These are phyloP conservation scores for Acanthamoeba triangularis DNA, from an alignment of 208 protist genomes.

Conservation along the genomic window DNA sequence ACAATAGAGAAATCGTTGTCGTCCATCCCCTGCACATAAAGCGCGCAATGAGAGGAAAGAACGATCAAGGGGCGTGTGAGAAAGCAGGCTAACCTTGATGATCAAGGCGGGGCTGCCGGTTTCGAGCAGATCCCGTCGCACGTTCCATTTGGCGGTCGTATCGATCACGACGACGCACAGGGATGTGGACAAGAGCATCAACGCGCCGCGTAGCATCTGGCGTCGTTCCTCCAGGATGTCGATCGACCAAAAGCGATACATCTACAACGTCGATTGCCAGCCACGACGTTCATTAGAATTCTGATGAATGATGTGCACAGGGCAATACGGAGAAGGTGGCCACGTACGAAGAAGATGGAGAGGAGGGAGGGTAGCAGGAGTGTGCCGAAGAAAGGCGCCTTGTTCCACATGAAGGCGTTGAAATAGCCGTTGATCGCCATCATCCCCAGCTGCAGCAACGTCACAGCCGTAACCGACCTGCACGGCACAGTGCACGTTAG, in stretches of 20 bases:
- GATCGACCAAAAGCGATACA: conserved; percentile 43
- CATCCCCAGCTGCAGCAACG: conserved; percentile 11
- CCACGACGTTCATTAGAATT: background rate
- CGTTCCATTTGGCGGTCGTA: conserved; percentile 46
- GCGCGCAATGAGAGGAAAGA: background rate
- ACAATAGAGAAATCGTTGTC: conserved; percentile 44
- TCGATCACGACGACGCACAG: conserved; percentile 27
- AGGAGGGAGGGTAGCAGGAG: conserved; percentile 18
- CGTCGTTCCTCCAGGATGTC: conserved; percentile 10
- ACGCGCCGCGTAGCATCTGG: conserved; percentile 6
- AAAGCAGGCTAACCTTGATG: background rate
- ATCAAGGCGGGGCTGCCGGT: conserved; percentile 13
- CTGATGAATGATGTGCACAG: background rate
- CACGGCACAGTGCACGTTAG: background rate
- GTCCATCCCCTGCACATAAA: conserved; percentile 14
- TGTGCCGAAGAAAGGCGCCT: conserved; percentile 32
- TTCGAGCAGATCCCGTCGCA: conserved; percentile 37
- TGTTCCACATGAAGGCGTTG: conserved; percentile 67
- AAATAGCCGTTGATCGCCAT: conserved; percentile 17
- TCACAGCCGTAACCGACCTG: conserved; percentile 51
- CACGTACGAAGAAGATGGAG: conserved; percentile 18
- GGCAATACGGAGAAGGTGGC: background rate
- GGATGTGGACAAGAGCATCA: background rate
- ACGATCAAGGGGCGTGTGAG: background rate
- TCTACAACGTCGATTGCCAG: background rate